Evolutionary conservation across 176 grass and related monocot genomes (phyloP), one percentile per base, ranked within the genome.

Genomic region (Zoysia pacifica): DNA sequence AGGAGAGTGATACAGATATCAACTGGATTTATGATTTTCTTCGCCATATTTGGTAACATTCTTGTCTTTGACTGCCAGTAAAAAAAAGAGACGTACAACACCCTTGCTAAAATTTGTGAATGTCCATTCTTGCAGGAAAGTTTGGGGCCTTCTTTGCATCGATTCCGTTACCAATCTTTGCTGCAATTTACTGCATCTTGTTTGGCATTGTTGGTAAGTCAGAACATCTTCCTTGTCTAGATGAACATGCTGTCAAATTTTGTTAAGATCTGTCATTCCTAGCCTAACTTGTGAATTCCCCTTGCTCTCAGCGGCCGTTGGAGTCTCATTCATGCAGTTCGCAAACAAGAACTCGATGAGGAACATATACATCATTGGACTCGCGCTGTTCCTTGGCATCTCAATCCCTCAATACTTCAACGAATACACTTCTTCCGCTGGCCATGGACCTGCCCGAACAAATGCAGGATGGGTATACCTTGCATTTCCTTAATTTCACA

Each of bases 101-200:
- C 61, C 82, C 71, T 41, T 61, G 52, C 55, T 83, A 47, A 83
- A 70, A 56, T 79, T 87, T 75, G 35, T n/a, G 13, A 52, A 78
- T 41, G 51, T 73, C 4, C 44, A 62, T 79, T 64, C 14, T 86
- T 75, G 36, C 86, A 99, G 97, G 97, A 45, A 99, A 99, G 50
- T 99, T 99, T 86, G 97, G 97, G n/a, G 97, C 97, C 3, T 86
- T 99, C 69, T 99, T 99, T 53, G 92, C 97, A 45, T 99, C 97
- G 37, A 99, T 99, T 69, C 97, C 97, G 19, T 51, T 99, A 28
- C 93, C 97, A 49, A 95, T 99, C 49, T 99, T 99, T 51, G 97
- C 93, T 1, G 97, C 93, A 65, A 88, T 81, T 53, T 99, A 93
- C 81, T 99, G 97, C 72, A 87, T 99, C 71, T 84, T 99, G 48